phyloP scores from a whole-genome alignment of 345 rosid genomes.

The Eucalyptus decipiens region DNA sequence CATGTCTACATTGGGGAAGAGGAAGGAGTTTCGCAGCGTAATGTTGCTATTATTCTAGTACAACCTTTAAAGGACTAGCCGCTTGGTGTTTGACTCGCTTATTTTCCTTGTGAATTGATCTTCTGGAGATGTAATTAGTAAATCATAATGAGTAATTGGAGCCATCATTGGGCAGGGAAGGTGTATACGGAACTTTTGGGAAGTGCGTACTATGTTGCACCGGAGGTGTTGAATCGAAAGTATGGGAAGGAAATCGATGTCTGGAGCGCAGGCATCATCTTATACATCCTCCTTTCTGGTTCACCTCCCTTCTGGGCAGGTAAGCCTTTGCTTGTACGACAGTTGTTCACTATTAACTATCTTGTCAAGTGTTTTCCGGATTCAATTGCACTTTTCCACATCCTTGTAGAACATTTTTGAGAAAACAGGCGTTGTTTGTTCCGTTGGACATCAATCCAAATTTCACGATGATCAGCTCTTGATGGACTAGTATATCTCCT shows the following conservation, averaged over 20 bases:
- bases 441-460: background rate
- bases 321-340: background rate
- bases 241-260: slow-evolving; percentile 90
- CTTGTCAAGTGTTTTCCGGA: background rate
- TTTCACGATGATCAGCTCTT: background rate
- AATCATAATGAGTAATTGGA: background rate
- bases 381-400: background rate
- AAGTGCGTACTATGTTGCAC: slow-evolving; percentile 92
- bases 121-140: background rate
- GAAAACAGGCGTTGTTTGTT: background rate
- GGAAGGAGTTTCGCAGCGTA: background rate
- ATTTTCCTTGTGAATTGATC: background rate
- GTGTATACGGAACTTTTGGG: slow-evolving; percentile 54
- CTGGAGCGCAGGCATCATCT: slow-evolving; percentile 92
- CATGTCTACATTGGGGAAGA: background rate
- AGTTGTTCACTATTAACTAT: background rate
- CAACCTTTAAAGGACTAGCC: background rate
- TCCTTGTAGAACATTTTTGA: background rate
- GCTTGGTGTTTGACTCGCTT: background rate
- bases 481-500: background rate
- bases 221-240: slow-evolving; percentile 57
- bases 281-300: slow-evolving; percentile 91
- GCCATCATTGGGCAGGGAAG: slow-evolving; percentile 26
- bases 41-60: background rate
- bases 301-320: slow-evolving; percentile 97